A percentile compares a stretch with the other conserved stretches of the same genome.
These are phyloP conservation scores for Poteriospumella lacustris DNA, from an alignment of 108 stramenopile genomes.

Conservation along the genomic window DNA sequence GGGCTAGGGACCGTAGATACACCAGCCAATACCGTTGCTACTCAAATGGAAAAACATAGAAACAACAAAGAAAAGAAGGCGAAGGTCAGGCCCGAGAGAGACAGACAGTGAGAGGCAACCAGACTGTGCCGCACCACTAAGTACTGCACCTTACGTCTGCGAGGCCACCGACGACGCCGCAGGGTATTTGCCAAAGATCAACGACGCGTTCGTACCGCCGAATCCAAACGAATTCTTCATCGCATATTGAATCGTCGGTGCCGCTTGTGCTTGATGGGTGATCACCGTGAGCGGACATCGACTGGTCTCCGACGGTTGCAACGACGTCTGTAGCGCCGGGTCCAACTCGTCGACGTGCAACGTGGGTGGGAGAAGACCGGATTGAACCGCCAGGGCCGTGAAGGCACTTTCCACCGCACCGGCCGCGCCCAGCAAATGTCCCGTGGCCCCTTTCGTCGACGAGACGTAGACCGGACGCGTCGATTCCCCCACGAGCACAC, in stretches of 20 bases:
- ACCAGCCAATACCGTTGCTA: too few species aligned
- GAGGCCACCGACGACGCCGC: too few species aligned
- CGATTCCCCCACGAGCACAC: constrained; percentile 38
- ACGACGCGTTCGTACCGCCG: constrained; percentile 91
- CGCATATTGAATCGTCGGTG: background rate
- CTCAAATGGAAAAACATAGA: too few species aligned
- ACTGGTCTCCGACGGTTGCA: too few species aligned
- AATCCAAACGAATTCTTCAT: constrained; percentile 94
- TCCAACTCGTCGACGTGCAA: constrained; percentile 75
- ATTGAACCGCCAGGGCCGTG: constrained; percentile 63
- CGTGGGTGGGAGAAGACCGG: constrained; percentile 71
- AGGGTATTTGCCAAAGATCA: constrained; percentile 55
- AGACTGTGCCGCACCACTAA: too few species aligned
- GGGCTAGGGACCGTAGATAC: too few species aligned
- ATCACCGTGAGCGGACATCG: background rate
- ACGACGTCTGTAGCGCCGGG: constrained; percentile 71
- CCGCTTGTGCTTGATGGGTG: background rate
- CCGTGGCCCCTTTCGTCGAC: constrained; percentile 88
- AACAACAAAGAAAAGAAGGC: too few species aligned
- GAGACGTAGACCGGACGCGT: constrained; percentile 52
- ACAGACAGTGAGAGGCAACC: too few species aligned
- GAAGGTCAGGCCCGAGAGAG: too few species aligned
- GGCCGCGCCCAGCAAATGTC: constrained; percentile 91
- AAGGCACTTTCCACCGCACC: constrained; percentile 87
- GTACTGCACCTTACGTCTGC: too few species aligned